A percentile compares a stretch with the other conserved stretches of the same genome.
phyloP scores from a whole-genome alignment of 306 rosid species.

The Vigna radiata region DNA sequence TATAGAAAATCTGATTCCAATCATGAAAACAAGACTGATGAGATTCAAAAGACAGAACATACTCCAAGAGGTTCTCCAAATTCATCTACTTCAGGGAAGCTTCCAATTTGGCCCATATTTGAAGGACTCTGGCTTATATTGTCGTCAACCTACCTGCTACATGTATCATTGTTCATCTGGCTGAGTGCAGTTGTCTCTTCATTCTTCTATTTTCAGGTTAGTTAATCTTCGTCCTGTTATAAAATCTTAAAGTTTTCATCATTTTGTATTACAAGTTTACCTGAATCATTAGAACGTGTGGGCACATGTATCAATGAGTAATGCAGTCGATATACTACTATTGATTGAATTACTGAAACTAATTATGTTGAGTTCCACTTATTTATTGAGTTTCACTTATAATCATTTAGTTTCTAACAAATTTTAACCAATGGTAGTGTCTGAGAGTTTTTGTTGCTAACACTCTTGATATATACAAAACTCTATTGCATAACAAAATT shows the following conservation, averaged over 20 bases:
- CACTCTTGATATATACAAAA: not conserved
- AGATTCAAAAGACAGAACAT: constrained; percentile 49
- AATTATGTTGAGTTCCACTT: not conserved
- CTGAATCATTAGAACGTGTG: constrained; percentile 14
- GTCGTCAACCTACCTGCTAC: constrained; percentile 84
- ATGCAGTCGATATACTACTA: not conserved
- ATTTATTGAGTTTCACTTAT: not conserved
- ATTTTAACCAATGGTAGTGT: not conserved
- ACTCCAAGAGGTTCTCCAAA: constrained; percentile 58
- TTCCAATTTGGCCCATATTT: constrained; percentile 74
- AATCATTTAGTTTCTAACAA: not conserved
- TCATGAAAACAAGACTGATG: constrained; percentile 53
- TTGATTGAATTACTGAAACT: too few species aligned
- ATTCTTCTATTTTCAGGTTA: constrained; percentile 93
- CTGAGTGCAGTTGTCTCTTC: constrained; percentile 93
- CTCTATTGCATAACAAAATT: not conserved
- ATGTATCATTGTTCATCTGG: constrained; percentile 86
- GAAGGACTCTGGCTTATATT: constrained; percentile 87
- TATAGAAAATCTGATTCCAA: constrained; percentile 64
- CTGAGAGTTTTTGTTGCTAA: not conserved
- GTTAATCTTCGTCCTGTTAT: constrained; percentile 21
- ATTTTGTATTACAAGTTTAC: constrained; percentile 14
- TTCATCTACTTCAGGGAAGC: constrained; percentile 58
- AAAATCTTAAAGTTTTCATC: constrained; percentile 31
- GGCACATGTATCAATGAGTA: not conserved